phyloP scores from a whole-genome alignment of 202 grass and related monocot genomes.

The Tripidium arundinaceum region DNA sequence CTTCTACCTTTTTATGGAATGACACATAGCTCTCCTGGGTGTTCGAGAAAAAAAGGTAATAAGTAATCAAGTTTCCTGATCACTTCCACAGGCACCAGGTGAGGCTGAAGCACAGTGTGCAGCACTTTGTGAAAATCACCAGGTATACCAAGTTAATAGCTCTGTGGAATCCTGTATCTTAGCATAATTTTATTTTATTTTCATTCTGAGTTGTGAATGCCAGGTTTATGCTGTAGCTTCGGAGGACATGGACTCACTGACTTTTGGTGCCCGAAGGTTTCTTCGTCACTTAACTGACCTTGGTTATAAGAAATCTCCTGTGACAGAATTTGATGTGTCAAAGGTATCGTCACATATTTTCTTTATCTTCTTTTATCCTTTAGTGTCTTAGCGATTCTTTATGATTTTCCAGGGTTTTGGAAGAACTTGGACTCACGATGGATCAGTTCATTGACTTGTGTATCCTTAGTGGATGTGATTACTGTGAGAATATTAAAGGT shows the following conservation, averaged over 20 bases:
- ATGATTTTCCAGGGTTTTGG: slow-evolving; percentile 65
- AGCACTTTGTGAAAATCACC: slow-evolving; percentile 75
- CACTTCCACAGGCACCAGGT: slow-evolving; percentile 55
- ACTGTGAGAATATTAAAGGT: slow-evolving; percentile 96
- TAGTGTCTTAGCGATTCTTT: background rate
- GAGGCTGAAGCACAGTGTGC: slow-evolving; percentile 97
- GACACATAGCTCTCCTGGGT: too few relatives aligned
- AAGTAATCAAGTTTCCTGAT: background rate
- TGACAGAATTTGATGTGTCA: slow-evolving; percentile 86
- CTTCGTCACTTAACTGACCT: slow-evolving; percentile 86
- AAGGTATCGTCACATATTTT: slow-evolving; percentile 43
- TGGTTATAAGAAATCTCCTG: slow-evolving; percentile 74
- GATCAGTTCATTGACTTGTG: slow-evolving; percentile 94
- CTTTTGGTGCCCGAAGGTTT: slow-evolving; percentile 74
- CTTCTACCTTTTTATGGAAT: background rate
- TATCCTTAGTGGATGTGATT: slow-evolving; percentile 89
- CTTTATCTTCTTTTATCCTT: background rate
- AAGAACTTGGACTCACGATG: slow-evolving; percentile 82
- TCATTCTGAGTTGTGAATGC: slow-evolving; percentile 19
- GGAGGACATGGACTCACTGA: slow-evolving; percentile 91
- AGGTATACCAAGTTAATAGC: slow-evolving; percentile 36
- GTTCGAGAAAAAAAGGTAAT: background rate
- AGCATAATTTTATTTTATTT: slow-evolving; percentile 23
- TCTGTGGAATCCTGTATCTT: background rate
- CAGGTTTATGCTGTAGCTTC: slow-evolving; percentile 90